Evolutionary conservation across 2,329 filamentous ascomycete genomes (phyloP).

Genomic region (Aspergillus sp.): DNA sequence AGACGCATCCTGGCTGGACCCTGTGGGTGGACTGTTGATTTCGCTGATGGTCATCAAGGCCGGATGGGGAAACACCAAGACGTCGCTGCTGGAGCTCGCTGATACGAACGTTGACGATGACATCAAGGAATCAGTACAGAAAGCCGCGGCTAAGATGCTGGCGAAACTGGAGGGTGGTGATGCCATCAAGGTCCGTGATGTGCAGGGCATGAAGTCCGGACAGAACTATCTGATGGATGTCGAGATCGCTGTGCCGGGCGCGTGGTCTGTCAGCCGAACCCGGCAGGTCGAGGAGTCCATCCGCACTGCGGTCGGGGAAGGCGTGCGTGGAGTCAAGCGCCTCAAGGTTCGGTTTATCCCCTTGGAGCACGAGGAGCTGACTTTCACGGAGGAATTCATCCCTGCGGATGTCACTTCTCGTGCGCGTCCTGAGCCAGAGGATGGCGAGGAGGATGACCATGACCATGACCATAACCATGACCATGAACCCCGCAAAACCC

Average conservation of each 20-base stretch:
- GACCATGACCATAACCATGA: conserved; percentile 10
- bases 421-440: conserved; percentile 63
- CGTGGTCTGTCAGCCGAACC: conserved; percentile 73
- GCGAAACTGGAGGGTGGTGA: conserved; percentile 55
- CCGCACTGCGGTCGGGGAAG: conserved; percentile 70
- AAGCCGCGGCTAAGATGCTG: conserved; percentile 64
- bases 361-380: conserved; percentile 58
- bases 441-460: conserved; percentile 20
- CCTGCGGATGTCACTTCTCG: conserved; percentile 61
- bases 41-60: conserved; percentile 91
- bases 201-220: conserved; percentile 90
- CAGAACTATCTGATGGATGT: conserved; percentile 95
- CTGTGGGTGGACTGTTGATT: conserved; percentile 88
- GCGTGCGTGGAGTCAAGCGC: conserved; percentile 79
- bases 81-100: conserved; percentile 83
- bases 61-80: conserved; percentile 80
- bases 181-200: conserved; percentile 70
- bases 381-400: conserved; percentile 79
- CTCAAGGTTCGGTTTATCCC: conserved; percentile 83
- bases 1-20: conserved; percentile 89
- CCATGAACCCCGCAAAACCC: conserved; percentile 4
- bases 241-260: conserved; percentile 75
- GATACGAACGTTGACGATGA: conserved; percentile 87
- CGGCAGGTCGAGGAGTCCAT: conserved; percentile 71
- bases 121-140: conserved; percentile 70